Evolutionary conservation across 352 stramenopile genomes (phyloP).

Genomic region (Globisporangium recalcitrans): DNA sequence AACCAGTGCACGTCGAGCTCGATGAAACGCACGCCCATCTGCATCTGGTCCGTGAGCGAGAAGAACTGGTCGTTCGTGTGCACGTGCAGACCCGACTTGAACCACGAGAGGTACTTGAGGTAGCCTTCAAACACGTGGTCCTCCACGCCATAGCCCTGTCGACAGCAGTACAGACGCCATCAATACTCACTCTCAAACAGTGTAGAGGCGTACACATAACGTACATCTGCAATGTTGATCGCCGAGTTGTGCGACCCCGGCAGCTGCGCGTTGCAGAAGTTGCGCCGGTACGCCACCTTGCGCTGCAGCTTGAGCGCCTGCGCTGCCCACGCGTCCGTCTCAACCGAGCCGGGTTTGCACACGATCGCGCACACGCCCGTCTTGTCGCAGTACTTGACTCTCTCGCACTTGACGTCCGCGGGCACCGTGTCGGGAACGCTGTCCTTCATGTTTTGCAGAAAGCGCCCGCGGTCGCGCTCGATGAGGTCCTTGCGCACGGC

Average conservation of each 20-base stretch:
- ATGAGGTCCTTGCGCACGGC: conserved; percentile 11
- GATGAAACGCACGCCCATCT: conserved; percentile 59
- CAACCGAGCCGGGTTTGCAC: conserved; percentile 42
- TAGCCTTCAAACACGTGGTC: conserved; percentile 62
- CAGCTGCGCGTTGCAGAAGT: conserved; percentile 52
- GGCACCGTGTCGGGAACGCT: conserved; percentile 64
- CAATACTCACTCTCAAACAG: not conserved
- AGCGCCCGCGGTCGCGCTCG: conserved; percentile 21
- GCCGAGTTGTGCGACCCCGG: conserved; percentile 60
- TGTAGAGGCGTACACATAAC: conserved; percentile 1
- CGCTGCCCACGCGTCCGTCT: conserved; percentile 32
- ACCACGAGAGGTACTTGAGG: conserved; percentile 51
- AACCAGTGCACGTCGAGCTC: conserved; percentile 74
- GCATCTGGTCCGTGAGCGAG: conserved; percentile 58
- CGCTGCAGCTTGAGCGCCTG: conserved; percentile 36
- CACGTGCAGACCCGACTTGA: conserved; percentile 45
- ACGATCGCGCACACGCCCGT: conserved; percentile 48
- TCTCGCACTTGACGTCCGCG: conserved; percentile 38
- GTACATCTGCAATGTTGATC: conserved; percentile 47
- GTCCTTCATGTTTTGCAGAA: conserved; percentile 31
- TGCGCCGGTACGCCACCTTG: conserved; percentile 39
- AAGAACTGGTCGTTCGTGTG: conserved; percentile 71
- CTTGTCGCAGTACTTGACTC: conserved; percentile 45
- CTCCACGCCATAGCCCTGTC: conserved; percentile 56
- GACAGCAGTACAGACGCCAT: not conserved